Evolutionary conservation across 345 rosid species (phyloP).

Genomic region (Pistacia integerrima): DNA sequence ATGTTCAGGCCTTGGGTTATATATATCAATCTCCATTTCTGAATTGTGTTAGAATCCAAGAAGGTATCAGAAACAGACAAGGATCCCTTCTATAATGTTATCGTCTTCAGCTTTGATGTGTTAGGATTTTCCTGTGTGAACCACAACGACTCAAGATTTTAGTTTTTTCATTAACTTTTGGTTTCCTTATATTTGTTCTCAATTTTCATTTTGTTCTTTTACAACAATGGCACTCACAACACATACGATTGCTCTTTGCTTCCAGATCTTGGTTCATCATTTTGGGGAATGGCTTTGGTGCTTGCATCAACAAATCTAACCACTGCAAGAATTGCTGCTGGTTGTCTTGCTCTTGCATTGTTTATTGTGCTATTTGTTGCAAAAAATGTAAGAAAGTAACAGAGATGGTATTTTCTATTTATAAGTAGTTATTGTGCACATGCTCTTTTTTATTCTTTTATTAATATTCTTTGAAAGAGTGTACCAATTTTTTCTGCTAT

Average conservation of each 20-base stretch:
- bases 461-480: slow-evolving; percentile 11
- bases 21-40: not conserved
- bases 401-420: slow-evolving; percentile 6
- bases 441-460: slow-evolving; percentile 1
- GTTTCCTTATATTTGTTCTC: not conserved
- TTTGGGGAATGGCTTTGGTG: slow-evolving; percentile 98
- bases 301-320: slow-evolving; percentile 89
- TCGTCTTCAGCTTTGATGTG: not conserved
- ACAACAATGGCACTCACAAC: not conserved
- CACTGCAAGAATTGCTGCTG: slow-evolving; percentile 94
- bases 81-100: not conserved
- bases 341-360: slow-evolving; percentile 73
- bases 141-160: not conserved
- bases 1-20: slow-evolving; percentile 7
- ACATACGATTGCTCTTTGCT: slow-evolving; percentile 7
- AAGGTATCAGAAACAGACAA: not conserved
- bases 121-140: not conserved
- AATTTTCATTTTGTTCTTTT: not conserved
- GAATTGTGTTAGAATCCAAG: not conserved
- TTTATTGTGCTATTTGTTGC: slow-evolving; percentile 85
- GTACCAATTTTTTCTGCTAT: slow-evolving; percentile 16
- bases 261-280: slow-evolving; percentile 96
- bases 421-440: not conserved
- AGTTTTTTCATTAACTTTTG: not conserved
- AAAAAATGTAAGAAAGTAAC: slow-evolving; percentile 65